phyloP scores from a whole-genome alignment of 176 grass and related monocot genomes.

The Zoysia japonica region DNA sequence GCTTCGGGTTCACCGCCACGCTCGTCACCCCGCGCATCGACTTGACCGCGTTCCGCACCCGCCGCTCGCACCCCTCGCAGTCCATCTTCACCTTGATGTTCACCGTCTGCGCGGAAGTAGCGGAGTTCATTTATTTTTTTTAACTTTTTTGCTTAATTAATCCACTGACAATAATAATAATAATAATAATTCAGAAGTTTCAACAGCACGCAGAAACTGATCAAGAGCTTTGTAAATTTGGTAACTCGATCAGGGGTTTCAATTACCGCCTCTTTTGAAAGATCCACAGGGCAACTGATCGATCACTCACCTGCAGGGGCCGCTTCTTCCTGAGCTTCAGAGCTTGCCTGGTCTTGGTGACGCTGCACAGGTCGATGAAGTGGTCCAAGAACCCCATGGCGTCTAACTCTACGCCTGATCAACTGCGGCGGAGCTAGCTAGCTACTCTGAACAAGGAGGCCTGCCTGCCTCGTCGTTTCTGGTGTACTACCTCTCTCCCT shows the following conservation, averaged over 20 bases:
- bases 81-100: conserved; percentile 91
- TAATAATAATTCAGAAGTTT: not conserved
- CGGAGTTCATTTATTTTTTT: too few species aligned
- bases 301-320: conserved; percentile 61
- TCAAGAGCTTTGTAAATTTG: not conserved
- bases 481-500: not conserved
- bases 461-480: not conserved
- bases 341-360: conserved; percentile 64
- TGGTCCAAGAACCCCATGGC: conserved; percentile 72
- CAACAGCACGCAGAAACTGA: not conserved
- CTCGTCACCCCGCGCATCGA: conserved; percentile 60
- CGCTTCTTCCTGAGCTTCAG: conserved; percentile 68
- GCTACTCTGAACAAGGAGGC: not conserved
- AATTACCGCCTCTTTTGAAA: not conserved
- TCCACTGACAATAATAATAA: too few species aligned
- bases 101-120: conserved; percentile 50
- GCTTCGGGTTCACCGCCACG: conserved; percentile 68
- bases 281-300: not conserved
- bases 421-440: not conserved
- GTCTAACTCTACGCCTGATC: not conserved
- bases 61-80: conserved; percentile 85
- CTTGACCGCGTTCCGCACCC: conserved; percentile 55
- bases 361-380: conserved; percentile 60
- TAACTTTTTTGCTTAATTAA: too few species aligned
- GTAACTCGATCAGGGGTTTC: too few species aligned